Base-by-base conservation (phyloP, 139 green algal genomes). In the Tetradesmus obliquus region DNA sequence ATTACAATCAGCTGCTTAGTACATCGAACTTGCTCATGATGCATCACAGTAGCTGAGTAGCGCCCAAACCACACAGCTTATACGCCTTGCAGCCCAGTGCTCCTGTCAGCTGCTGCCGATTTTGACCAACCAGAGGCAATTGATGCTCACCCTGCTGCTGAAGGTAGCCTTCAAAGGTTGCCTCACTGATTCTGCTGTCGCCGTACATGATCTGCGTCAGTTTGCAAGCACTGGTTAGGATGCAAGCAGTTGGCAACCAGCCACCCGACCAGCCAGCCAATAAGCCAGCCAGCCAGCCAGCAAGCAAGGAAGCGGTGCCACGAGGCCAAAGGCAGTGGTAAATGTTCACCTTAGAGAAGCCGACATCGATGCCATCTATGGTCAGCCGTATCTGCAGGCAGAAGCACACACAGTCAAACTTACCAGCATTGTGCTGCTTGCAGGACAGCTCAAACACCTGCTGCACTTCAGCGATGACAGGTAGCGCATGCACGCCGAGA, bases 81-180 rank as follows among this genome's bases (percentile, higher is more conserved):
- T 45, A 45, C 32, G 32, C 32, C 32, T 45, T 45, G 32, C 32
- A 45, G 32, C 32, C 57, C 57, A 66, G 7, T 66, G 60, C 60
- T 71, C 60, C 5, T 76, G 17, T 5, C 66, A 45, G 32, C 32
- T 45, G 32, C 32, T 45, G 32, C 32, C 32, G 32, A 45, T 45
- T 45, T 45, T 45, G 32, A 45, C 32, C 32, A 45, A 24, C 15
- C 66, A 76, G 10, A 15, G 60, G 6, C 15, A 13, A 71, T 6
- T 13, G 5, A n/a, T 3, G 66, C 66, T 76, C 12, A 76, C 66
- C 66, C 66, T 76, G 66, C 66, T 76, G 66, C 66, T 55, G 22
- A 22, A 88, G 84, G 57, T 79, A 88, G 84, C 84, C 84, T 15
- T 88, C 84, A 79, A 79, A 88, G 32, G 57, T 79, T 54, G 22